A percentile compares a stretch with the other conserved stretches of the same genome.
Evolutionary conservation across 139 green algal genomes (phyloP).

Genomic region (Chlorella sp.): DNA sequence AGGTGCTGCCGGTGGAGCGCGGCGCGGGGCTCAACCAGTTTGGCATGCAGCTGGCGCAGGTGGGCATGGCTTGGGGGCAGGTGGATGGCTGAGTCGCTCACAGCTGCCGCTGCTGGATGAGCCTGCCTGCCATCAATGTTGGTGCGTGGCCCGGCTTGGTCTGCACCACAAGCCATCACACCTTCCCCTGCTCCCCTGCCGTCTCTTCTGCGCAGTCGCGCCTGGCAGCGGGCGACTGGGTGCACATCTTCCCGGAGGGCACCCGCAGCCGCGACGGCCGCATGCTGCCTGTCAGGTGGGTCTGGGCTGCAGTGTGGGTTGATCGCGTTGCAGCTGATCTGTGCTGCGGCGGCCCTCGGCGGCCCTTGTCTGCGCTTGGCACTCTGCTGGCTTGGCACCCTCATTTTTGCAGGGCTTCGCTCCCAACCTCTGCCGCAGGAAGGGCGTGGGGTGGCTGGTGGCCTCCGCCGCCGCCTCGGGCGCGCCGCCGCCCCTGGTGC

Average conservation of each 20-base stretch:
- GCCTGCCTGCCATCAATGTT: too few relatives aligned
- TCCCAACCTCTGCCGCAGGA: slow-evolving; percentile 33
- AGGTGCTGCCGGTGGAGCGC: slow-evolving; percentile 88
- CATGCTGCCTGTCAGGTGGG: slow-evolving; percentile 65
- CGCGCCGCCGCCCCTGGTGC: slow-evolving; percentile 70
- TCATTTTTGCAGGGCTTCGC: neutral
- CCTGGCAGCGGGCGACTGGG: slow-evolving; percentile 83
- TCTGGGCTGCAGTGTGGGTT: neutral
- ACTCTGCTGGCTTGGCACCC: neutral
- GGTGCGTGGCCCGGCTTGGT: too few relatives aligned
- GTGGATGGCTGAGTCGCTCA: neutral
- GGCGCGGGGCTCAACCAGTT: slow-evolving; percentile 82
- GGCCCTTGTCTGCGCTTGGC: neutral
- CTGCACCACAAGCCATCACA: too few relatives aligned
- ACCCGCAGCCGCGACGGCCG: slow-evolving; percentile 74
- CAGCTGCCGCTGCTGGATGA: neutral
- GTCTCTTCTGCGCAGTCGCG: slow-evolving; percentile 22
- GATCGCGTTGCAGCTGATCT: neutral
- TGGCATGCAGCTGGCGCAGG: slow-evolving; percentile 78
- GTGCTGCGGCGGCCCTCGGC: neutral
- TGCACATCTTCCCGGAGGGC: slow-evolving; percentile 96
- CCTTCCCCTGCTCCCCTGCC: too few relatives aligned
- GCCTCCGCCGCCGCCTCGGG: slow-evolving; percentile 46
- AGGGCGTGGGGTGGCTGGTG: slow-evolving; percentile 83
- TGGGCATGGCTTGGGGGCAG: neutral